These are phyloP conservation scores for Mycena haematopus DNA, from an alignment of 768 basidiomycete genomes.

Conservation along the genomic window DNA sequence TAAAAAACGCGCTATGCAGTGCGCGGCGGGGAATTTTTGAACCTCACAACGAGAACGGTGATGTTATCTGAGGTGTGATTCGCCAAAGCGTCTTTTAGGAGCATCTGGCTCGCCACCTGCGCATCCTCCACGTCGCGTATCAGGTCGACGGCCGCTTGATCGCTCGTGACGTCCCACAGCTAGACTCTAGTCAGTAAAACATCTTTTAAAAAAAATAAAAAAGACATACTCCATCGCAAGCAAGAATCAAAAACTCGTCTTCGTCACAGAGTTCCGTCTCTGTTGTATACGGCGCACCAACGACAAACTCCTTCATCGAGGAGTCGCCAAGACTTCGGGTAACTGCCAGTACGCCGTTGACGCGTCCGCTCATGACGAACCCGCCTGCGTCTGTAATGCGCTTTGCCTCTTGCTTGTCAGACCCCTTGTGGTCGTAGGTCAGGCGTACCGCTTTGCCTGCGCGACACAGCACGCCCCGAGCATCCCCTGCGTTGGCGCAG, in stretches of 20 bases:
- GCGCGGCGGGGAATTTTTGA: constrained; percentile 50
- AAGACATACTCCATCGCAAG: constrained; percentile 91
- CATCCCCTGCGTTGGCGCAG: constrained; percentile 96
- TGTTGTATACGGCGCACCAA: constrained; percentile 98
- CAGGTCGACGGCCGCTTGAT: constrained; percentile 90
- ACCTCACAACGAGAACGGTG: constrained; percentile 87
- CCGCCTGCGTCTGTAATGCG: constrained; percentile 97
- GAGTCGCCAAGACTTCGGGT: constrained; percentile 96
- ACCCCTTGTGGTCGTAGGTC: constrained; percentile 99
- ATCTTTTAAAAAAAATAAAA: constrained; percentile 5
- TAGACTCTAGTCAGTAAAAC: constrained; percentile 40
- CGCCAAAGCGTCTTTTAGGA: constrained; percentile 84
- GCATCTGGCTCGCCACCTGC: constrained; percentile 76
- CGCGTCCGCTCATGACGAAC: constrained; percentile 97
- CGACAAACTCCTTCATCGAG: constrained; percentile 99
- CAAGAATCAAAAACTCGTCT: constrained; percentile 94
- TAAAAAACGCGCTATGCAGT: not conserved
- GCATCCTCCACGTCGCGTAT: constrained; percentile 76
- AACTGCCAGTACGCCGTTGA: constrained; percentile 96
- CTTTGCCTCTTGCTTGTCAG: constrained; percentile 96
- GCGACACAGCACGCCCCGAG: constrained; percentile 91
- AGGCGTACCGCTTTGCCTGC: constrained; percentile 89
- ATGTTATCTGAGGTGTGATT: constrained; percentile 96
- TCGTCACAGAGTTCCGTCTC: constrained; percentile 90
- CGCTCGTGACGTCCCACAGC: constrained; percentile 96